A percentile compares a stretch with the other conserved stretches of the same genome.
These are phyloP conservation scores for Conoideocrella luteorostrata DNA, from an alignment of 2,329 filamentous ascomycete species.

Conservation along the genomic window DNA sequence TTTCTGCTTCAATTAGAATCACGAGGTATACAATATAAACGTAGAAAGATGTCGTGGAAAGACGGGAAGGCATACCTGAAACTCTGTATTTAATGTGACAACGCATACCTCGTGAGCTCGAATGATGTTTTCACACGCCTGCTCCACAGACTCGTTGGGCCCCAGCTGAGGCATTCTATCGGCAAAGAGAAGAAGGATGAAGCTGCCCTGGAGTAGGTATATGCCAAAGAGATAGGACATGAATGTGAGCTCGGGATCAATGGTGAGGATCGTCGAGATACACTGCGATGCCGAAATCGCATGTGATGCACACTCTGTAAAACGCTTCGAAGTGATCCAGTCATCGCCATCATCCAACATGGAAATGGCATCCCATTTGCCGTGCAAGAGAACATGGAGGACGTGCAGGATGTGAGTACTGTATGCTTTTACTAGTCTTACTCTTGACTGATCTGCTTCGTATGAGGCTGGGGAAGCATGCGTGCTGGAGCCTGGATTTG, in stretches of 20 bases:
- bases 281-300: slow-evolving; percentile 40
- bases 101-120: slow-evolving; percentile 45
- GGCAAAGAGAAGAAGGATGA: slow-evolving; percentile 41
- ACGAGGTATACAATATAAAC: too few relatives aligned
- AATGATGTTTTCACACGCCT: slow-evolving; percentile 43
- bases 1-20: too few relatives aligned
- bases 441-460: slow-evolving; percentile 22
- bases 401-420: slow-evolving; percentile 42
- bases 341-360: slow-evolving; percentile 43
- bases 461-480: slow-evolving; percentile 9
- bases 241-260: slow-evolving; percentile 44
- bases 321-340: slow-evolving; percentile 40
- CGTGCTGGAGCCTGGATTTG: slow-evolving; percentile 6
- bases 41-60: too few relatives aligned
- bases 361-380: slow-evolving; percentile 43
- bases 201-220: slow-evolving; percentile 44
- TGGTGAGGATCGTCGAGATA: slow-evolving; percentile 37
- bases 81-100: slow-evolving; percentile 42
- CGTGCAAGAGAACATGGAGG: slow-evolving; percentile 39
- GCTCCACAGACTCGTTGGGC: slow-evolving; percentile 37
- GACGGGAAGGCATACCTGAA: slow-evolving; percentile 37
- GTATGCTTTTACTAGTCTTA: slow-evolving; percentile 38
- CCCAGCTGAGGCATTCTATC: slow-evolving; percentile 42
- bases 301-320: slow-evolving; percentile 39
- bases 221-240: slow-evolving; percentile 48